These are phyloP conservation scores for Colletotrichum lindemuthianum DNA, from an alignment of 2,329 filamentous ascomycete genomes.

Conservation along the genomic window DNA sequence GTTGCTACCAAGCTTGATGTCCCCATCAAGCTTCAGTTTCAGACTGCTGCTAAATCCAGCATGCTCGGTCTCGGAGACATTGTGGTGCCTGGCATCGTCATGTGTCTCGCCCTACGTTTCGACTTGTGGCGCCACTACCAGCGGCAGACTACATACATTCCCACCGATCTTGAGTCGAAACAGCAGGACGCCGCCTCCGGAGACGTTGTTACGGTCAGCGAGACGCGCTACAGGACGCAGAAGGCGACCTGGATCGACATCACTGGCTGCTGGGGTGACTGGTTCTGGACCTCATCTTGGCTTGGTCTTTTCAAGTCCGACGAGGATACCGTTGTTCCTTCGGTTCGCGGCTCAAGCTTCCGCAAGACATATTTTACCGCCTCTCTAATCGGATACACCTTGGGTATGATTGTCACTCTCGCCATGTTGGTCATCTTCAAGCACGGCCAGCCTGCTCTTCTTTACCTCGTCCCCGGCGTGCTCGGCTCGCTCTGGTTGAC, in stretches of 20 bases:
- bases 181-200: slow-evolving; percentile 45
- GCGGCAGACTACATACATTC: slow-evolving; percentile 65
- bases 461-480: slow-evolving; percentile 92
- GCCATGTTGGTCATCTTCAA: slow-evolving; percentile 80
- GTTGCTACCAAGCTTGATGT: slow-evolving; percentile 91
- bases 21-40: slow-evolving; percentile 90
- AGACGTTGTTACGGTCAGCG: slow-evolving; percentile 46
- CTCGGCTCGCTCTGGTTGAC: slow-evolving; percentile 80
- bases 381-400: slow-evolving; percentile 77
- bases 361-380: slow-evolving; percentile 88
- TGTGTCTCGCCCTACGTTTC: slow-evolving; percentile 88
- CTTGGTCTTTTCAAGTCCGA: slow-evolving; percentile 38
- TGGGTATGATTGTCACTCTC: slow-evolving; percentile 82
- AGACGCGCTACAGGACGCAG: slow-evolving; percentile 51
- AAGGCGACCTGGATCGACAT: slow-evolving; percentile 65
- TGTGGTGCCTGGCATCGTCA: slow-evolving; percentile 89
- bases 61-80: slow-evolving; percentile 97
- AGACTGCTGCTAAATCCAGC: slow-evolving; percentile 70
- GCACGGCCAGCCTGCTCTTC: slow-evolving; percentile 87
- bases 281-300: slow-evolving; percentile 74
- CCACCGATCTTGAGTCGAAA: slow-evolving; percentile 48
- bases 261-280: slow-evolving; percentile 82
- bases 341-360: slow-evolving; percentile 64
- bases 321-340: slow-evolving; percentile 40
- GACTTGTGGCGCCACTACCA: slow-evolving; percentile 88